These are phyloP conservation scores for Xerocomellus chrysenteron DNA, from an alignment of 768 basidiomycete genomes.

Conservation along the genomic window DNA sequence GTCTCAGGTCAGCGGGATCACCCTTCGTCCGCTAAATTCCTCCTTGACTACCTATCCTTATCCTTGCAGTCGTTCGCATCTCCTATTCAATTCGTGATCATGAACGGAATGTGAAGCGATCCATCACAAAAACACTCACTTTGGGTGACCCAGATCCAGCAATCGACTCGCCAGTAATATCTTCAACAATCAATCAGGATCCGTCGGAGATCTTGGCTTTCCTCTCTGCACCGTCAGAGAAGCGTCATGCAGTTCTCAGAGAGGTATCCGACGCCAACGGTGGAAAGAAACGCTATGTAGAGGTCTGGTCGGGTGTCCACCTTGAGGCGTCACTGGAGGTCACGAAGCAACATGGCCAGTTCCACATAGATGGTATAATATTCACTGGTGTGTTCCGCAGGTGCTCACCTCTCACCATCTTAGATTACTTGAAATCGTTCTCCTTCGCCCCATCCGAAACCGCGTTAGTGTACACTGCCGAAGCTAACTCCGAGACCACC, in stretches of 20 bases:
- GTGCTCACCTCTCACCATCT: not conserved
- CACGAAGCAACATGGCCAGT: constrained; percentile 54
- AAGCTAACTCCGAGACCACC: constrained; percentile 37
- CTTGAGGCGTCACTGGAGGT: constrained; percentile 54
- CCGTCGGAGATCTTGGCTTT: constrained; percentile 40
- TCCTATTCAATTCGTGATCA: constrained; percentile 52
- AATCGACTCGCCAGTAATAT: constrained; percentile 9
- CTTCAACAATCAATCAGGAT: constrained; percentile 16
- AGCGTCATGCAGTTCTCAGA: constrained; percentile 47
- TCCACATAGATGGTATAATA: constrained; percentile 58
- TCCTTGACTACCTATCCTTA: no score
- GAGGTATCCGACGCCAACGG: constrained; percentile 25
- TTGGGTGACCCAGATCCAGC: constrained; percentile 13
- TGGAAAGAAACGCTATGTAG: constrained; percentile 50
- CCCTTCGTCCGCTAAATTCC: not conserved
- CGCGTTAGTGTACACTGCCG: constrained; percentile 60
- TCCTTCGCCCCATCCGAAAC: constrained; percentile 54
- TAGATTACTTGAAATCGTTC: constrained; percentile 53
- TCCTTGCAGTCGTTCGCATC: constrained; percentile 40
- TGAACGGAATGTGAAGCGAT: constrained; percentile 46
- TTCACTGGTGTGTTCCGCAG: not conserved
- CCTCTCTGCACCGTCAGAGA: constrained; percentile 42
- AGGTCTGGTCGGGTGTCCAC: constrained; percentile 52
- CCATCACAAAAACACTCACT: constrained; percentile 41
- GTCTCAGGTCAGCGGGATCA: constrained; percentile 15